Percentiles rank a stretch among this genome's conserved stretches.
phyloP scores from a whole-genome alignment of 306 rosid genomes.

The Alnus rubra region DNA sequence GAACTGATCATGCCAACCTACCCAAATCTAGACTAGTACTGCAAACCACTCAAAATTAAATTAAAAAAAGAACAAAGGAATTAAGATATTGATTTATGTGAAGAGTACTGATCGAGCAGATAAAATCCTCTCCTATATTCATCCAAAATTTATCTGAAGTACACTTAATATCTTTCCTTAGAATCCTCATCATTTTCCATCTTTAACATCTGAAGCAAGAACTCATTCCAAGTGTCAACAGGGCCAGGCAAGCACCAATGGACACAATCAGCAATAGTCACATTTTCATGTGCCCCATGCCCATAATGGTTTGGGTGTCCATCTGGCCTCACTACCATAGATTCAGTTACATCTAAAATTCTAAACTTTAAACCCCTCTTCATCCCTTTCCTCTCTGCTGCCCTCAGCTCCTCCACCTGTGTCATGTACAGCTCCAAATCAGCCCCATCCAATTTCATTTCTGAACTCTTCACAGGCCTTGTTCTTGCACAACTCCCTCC shows the following conservation, averaged over 20 bases:
- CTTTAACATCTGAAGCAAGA: slow-evolving; percentile 55
- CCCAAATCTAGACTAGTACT: too few relatives aligned
- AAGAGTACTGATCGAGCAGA: not conserved
- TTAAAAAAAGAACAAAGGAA: not conserved
- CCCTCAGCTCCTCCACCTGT: slow-evolving; percentile 62
- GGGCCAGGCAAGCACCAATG: slow-evolving; percentile 94
- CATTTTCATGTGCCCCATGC: slow-evolving; percentile 44
- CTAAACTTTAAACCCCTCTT: slow-evolving; percentile 51
- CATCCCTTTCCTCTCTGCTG: slow-evolving; percentile 43
- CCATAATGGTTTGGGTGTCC: slow-evolving; percentile 81
- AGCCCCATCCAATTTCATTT: slow-evolving; percentile 36
- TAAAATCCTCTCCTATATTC: not conserved
- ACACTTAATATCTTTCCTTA: not conserved
- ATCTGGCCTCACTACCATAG: slow-evolving; percentile 82
- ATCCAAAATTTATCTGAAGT: not conserved
- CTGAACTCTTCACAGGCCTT: slow-evolving; percentile 59
- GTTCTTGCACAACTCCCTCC: slow-evolving; percentile 82
- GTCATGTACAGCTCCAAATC: slow-evolving; percentile 39
- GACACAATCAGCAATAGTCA: slow-evolving; percentile 63
- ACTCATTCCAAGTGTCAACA: slow-evolving; percentile 86
- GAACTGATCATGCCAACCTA: too few relatives aligned
- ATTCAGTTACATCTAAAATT: slow-evolving; percentile 65
- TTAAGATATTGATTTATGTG: not conserved
- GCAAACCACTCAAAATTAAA: too few relatives aligned
- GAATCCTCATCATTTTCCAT: slow-evolving; percentile 10